phyloP scores from a whole-genome alignment of 1,284 basidiomycete species.

The Vanrija pseudolonga region DNA sequence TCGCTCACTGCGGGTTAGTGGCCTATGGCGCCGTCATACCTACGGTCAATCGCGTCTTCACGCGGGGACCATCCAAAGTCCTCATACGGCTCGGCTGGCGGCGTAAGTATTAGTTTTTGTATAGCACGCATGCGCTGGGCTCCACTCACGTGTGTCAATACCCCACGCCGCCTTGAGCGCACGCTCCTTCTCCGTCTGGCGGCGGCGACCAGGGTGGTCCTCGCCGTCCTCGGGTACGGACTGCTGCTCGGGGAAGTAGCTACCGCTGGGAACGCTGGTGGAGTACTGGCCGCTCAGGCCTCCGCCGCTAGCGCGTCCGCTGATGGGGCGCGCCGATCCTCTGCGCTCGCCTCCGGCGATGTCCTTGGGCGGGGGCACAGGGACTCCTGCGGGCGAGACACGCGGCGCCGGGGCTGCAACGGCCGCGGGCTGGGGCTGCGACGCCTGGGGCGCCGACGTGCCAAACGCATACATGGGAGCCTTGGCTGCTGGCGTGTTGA shows the following conservation, averaged over 20 bases:
- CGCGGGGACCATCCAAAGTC: conserved; percentile 46
- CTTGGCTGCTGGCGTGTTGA: conserved; percentile 31
- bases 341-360: not conserved
- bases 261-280: conserved; percentile 45
- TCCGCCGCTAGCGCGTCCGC: conserved; percentile 26
- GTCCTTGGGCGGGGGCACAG: conserved; percentile 9
- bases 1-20: no score
- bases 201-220: conserved; percentile 34
- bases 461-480: conserved; percentile 48
- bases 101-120: conserved; percentile 9
- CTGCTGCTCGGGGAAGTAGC: conserved; percentile 39
- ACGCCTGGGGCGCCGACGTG: not conserved
- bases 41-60: conserved; percentile 32
- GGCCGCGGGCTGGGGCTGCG: conserved; percentile 1
- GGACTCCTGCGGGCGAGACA: not conserved
- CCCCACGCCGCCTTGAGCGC: conserved; percentile 50
- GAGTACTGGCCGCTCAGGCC: conserved; percentile 47
- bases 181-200: conserved; percentile 40
- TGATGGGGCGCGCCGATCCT: not conserved
- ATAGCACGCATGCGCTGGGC: not conserved
- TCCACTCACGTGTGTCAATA: conserved; percentile 45
- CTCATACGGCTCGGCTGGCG: conserved; percentile 49
- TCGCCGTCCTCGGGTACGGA: conserved; percentile 20
- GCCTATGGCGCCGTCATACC: conserved; percentile 3
- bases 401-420: not conserved